A percentile compares a stretch with the other conserved stretches of the same genome.
Conservation (phyloP, 2,329 filamentous ascomycete genomes). For the Macroventuria anomochaeta region DNA sequence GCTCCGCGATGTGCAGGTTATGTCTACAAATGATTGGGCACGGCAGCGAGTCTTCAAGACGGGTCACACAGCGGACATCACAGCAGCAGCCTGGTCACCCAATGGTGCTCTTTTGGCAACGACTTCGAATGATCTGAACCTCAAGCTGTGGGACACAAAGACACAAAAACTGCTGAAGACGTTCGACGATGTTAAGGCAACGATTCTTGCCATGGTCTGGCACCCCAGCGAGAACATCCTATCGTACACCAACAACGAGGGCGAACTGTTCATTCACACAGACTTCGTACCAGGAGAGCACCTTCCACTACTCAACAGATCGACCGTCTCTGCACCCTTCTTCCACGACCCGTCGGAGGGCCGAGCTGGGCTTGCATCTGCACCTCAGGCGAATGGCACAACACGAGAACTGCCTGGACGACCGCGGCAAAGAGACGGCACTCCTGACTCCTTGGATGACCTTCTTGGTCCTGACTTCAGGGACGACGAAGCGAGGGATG, state of each 20-base stretch:
- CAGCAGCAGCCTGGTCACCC: slow-evolving; percentile 88
- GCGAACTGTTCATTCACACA: slow-evolving; percentile 89
- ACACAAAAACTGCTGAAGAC: slow-evolving; percentile 81
- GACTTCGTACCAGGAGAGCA: slow-evolving; percentile 65
- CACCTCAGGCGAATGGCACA: slow-evolving; percentile 59
- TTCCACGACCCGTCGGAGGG: slow-evolving; percentile 80
- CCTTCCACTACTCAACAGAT: slow-evolving; percentile 56
- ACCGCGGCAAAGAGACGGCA: slow-evolving; percentile 61
- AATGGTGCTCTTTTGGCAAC: slow-evolving; percentile 86
- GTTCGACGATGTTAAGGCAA: slow-evolving; percentile 72
- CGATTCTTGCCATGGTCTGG: slow-evolving; percentile 87
- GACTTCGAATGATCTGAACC: slow-evolving; percentile 64
- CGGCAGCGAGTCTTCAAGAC: slow-evolving; percentile 79
- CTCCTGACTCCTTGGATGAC: slow-evolving; percentile 79
- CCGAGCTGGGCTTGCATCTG: slow-evolving; percentile 68
- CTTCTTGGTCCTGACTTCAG: slow-evolving; percentile 70
- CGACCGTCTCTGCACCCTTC: slow-evolving; percentile 79
- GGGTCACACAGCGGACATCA: slow-evolving; percentile 84
- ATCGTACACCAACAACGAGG: slow-evolving; percentile 90
- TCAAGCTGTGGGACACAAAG: slow-evolving; percentile 87
- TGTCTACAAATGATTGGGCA: slow-evolving; percentile 90
- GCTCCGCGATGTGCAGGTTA: slow-evolving; percentile 77
- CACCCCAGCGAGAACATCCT: slow-evolving; percentile 87
- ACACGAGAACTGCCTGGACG: slow-evolving; percentile 60
- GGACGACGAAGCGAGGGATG: slow-evolving; percentile 55